Evolutionary conservation across 2,329 filamentous ascomycete species (phyloP), one percentile per base, ranked within the genome.

Genomic region (Alternaria ethzedia): DNA sequence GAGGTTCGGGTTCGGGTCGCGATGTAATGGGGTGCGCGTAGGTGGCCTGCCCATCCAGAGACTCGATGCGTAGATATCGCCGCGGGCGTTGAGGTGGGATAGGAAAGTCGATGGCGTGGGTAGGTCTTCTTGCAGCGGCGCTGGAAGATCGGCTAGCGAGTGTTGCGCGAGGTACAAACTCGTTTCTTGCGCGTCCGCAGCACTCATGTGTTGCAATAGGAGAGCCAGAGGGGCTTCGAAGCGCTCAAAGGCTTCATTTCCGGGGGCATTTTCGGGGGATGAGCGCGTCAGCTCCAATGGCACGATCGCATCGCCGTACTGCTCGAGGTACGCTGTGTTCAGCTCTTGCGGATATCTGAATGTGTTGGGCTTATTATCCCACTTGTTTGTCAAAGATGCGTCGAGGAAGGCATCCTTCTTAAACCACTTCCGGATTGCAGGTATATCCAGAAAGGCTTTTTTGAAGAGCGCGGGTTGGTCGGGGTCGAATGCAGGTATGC

Each of bases 1-100:
- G 0, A 97, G 73, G 75, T 99, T 99, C 0, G 93, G 93, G 73
- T 98, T 98, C 0, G 96, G 96, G 74, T 99, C 96, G 58, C 91
- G 88, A 79, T 99, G 96, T 4, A 97, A 83, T 4, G 96, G 94
- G 1, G 96, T 97, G 71, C 93, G 94, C 0, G 94, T 97, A 0
- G 93, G 93, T 43, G 93, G 89, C 13, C 90, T 84, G 1, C 96
- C 96, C 12, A 98, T 86, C 95, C 95, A 99, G 46, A 98, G 83
- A 70, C 92, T 96, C 0, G 91, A 90, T 71, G 86, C 88, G 77
- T 98, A 97, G n/a, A 97, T 81, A 77, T 97, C 94, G 3, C 93
- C 93, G 69, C 87, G 91, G 0, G 92, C 92, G 2, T 56, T 28
- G 30, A 88, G 86, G 7, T 82, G 76, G 4, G 74, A 78, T 4